Conservation (phyloP, 2,329 filamentous ascomycete genomes). For the Thermoascus crustaceus region DNA sequence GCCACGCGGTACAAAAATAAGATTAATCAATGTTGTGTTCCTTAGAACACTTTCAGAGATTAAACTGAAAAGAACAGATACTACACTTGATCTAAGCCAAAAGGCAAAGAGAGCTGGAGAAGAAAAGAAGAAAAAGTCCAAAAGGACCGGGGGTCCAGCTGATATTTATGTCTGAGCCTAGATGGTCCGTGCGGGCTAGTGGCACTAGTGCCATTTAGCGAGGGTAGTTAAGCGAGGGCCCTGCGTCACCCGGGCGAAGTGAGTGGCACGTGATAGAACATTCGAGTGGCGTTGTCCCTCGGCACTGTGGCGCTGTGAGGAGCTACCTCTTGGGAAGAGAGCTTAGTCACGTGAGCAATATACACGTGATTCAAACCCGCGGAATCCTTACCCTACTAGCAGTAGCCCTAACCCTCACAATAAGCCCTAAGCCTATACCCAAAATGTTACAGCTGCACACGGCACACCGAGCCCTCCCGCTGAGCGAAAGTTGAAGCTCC, state of each 20-base stretch:
- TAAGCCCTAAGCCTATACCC: conserved; percentile 17
- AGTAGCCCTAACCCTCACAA: not conserved
- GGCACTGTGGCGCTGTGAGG: no score
- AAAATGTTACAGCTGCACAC: conserved; percentile 17
- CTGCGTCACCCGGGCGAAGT: not conserved
- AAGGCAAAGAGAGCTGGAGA: conserved; percentile 46
- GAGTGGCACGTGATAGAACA: no score
- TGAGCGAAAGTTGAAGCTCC: conserved; percentile 12
- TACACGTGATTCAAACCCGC: no score
- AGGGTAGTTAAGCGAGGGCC: not conserved
- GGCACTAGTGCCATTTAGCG: not conserved
- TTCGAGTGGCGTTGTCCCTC: no score
- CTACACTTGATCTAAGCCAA: conserved; percentile 86
- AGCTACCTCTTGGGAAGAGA: no score
- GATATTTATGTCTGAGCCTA: conserved; percentile 21
- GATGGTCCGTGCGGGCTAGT: conserved; percentile 13
- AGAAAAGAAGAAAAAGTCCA: conserved; percentile 32
- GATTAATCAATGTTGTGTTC: conserved; percentile 70
- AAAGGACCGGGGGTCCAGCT: conserved; percentile 15
- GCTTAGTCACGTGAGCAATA: no score
- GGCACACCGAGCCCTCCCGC: conserved; percentile 13
- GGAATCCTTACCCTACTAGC: no score
- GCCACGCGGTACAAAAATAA: conserved; percentile 59
- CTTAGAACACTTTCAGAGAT: conserved; percentile 78
- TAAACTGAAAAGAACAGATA: conserved; percentile 98